Conservation (phyloP, 2,329 filamentous ascomycete species). For the Paracorniculantispora psalliotae region DNA sequence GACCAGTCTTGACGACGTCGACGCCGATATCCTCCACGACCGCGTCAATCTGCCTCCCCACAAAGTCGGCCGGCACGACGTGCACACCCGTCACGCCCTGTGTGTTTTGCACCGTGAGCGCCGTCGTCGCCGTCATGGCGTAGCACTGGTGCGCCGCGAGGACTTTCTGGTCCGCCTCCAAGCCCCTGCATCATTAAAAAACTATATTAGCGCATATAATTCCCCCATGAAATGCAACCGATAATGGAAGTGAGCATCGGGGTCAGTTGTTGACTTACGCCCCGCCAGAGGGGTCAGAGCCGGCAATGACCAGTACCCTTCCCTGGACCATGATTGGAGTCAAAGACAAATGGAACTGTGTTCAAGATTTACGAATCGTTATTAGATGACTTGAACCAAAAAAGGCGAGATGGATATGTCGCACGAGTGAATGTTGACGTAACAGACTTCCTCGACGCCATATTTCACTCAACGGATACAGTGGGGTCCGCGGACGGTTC, state of each 20-base stretch:
- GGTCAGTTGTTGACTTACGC: conserved; percentile 50
- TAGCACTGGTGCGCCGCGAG: conserved; percentile 90
- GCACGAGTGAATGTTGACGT: not conserved
- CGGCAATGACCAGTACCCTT: conserved; percentile 74
- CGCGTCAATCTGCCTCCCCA: conserved; percentile 79
- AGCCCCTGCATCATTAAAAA: conserved; percentile 53
- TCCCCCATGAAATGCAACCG: not conserved
- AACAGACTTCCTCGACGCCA: not conserved
- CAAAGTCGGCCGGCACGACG: conserved; percentile 69
- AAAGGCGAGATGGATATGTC: not conserved
- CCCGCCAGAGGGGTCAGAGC: conserved; percentile 86
- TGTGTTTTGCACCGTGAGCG: conserved; percentile 94
- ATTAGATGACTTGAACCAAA: not conserved
- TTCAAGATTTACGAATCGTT: not conserved
- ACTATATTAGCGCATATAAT: conserved; percentile 1
- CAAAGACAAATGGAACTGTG: not conserved
- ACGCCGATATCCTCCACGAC: conserved; percentile 78
- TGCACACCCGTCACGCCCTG: conserved; percentile 78
- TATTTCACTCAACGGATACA: conserved; percentile 10
- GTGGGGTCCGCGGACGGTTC: not conserved
- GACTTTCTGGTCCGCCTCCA: conserved; percentile 95
- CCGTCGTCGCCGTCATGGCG: conserved; percentile 92
- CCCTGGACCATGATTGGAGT: conserved; percentile 31
- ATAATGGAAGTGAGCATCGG: not conserved
- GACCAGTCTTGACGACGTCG: conserved; percentile 90